phyloP scores from a whole-genome alignment of 2,329 filamentous ascomycete species.

The Nectriaceae sp. region DNA sequence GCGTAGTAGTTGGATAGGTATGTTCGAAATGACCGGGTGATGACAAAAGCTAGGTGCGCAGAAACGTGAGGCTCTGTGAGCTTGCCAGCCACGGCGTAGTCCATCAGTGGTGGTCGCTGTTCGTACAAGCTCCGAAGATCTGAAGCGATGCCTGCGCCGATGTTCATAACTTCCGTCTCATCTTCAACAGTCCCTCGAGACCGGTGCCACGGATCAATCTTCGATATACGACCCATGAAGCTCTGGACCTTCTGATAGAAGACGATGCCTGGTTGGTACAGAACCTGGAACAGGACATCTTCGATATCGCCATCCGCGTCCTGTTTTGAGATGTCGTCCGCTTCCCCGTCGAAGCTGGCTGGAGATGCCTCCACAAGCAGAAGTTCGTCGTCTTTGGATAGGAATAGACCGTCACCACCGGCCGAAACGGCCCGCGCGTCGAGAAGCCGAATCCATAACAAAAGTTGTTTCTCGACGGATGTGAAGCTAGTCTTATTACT shows the following conservation, averaged over 20 bases:
- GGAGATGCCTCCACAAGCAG: slow-evolving; percentile 46
- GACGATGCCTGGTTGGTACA: slow-evolving; percentile 56
- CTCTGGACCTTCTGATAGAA: slow-evolving; percentile 61
- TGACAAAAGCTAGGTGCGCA: slow-evolving; percentile 48
- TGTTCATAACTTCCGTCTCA: slow-evolving; percentile 59
- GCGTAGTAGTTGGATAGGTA: slow-evolving; percentile 60
- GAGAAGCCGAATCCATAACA: slow-evolving; percentile 57
- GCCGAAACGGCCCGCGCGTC: slow-evolving; percentile 58
- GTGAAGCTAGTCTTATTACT: slow-evolving; percentile 39
- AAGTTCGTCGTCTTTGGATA: slow-evolving; percentile 49
- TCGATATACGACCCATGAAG: slow-evolving; percentile 58
- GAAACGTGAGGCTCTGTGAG: slow-evolving; percentile 51
- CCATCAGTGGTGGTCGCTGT: slow-evolving; percentile 54
- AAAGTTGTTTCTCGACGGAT: slow-evolving; percentile 46
- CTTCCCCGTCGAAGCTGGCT: slow-evolving; percentile 37
- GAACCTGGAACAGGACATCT: slow-evolving; percentile 54
- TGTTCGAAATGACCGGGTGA: slow-evolving; percentile 55
- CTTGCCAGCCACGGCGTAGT: slow-evolving; percentile 55
- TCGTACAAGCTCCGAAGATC: slow-evolving; percentile 54
- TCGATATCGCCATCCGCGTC: slow-evolving; percentile 42
- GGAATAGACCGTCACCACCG: slow-evolving; percentile 56
- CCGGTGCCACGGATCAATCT: slow-evolving; percentile 59
- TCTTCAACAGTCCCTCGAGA: slow-evolving; percentile 57
- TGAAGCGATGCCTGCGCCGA: slow-evolving; percentile 50
- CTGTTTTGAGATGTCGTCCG: slow-evolving; percentile 21